Conservation (phyloP, 1,139 yeast species). For the Pichia terricola region DNA sequence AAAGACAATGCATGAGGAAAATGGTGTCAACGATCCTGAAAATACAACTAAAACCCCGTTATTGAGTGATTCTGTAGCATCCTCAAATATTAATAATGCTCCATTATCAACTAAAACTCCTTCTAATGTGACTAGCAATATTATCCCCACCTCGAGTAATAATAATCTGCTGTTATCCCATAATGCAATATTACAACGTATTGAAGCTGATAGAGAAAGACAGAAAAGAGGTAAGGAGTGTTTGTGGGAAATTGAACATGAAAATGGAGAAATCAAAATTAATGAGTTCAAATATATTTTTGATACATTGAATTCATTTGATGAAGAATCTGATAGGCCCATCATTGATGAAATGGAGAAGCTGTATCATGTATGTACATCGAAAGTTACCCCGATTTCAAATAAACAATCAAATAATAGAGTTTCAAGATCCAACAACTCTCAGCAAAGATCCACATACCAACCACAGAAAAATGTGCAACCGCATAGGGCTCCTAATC, state of each 20-base stretch:
- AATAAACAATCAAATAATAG: not conserved
- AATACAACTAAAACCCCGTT: slow-evolving; percentile 1
- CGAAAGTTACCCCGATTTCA: not conserved
- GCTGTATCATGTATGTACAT: slow-evolving; percentile 12
- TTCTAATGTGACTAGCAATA: not conserved
- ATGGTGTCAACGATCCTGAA: not conserved
- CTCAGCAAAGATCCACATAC: not conserved
- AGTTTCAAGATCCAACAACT: not conserved
- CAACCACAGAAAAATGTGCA: not conserved
- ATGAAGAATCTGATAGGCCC: slow-evolving; percentile 27
- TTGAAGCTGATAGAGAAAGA: slow-evolving; percentile 83
- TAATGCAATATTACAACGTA: slow-evolving; percentile 55
- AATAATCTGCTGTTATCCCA: slow-evolving; percentile 13
- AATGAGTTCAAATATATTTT: slow-evolving; percentile 55
- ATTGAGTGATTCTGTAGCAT: not conserved
- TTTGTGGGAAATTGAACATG: slow-evolving; percentile 58
- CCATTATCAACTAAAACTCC: not conserved
- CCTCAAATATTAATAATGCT: not conserved
- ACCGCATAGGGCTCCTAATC: too few relatives aligned
- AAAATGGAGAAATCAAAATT: slow-evolving; percentile 35
- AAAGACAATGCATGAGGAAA: not conserved
- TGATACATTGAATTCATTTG: slow-evolving; percentile 39
- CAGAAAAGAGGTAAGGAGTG: slow-evolving; percentile 72
- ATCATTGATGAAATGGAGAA: slow-evolving; percentile 18
- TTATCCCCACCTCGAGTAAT: not conserved